phyloP scores from a whole-genome alignment of 2,329 filamentous ascomycete species.

The Claviceps citrina region DNA sequence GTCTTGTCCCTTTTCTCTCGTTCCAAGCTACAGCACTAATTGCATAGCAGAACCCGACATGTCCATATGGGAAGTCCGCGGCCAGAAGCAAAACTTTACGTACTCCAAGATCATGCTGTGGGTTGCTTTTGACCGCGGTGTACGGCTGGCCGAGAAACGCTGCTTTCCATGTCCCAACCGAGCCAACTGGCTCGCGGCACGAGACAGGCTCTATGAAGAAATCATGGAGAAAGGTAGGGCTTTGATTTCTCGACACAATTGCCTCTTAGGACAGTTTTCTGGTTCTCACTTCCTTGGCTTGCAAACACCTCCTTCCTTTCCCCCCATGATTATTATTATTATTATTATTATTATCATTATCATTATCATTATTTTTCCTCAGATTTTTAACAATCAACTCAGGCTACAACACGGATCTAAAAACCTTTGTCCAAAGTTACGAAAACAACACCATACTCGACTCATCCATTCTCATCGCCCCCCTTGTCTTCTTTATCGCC shows the following conservation, averaged over 20 bases:
- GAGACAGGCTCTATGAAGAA: conserved; percentile 57
- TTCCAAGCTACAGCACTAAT: background rate
- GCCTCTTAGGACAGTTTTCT: no score
- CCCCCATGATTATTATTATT: no score
- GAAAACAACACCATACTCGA: conserved; percentile 56
- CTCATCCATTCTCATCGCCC: conserved; percentile 60
- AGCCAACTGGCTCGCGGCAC: conserved; percentile 45
- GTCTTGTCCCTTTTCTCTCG: background rate
- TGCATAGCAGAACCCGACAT: conserved; percentile 45
- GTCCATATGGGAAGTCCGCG: conserved; percentile 73
- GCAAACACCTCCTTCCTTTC: no score
- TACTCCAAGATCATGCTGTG: conserved; percentile 77
- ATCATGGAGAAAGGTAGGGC: conserved; percentile 54
- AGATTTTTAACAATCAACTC: background rate
- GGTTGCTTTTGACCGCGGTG: conserved; percentile 63
- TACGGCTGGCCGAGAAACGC: conserved; percentile 60
- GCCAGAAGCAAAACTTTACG: conserved; percentile 59
- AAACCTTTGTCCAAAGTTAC: conserved; percentile 62
- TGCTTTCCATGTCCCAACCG: conserved; percentile 61
- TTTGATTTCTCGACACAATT: background rate
- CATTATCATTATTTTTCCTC: background rate
- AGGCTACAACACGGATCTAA: conserved; percentile 49
- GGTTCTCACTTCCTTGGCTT: no score
- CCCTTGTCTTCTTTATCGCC: conserved; percentile 64
- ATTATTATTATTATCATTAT: no score